Conservation (phyloP, 306 rosid genomes). For the Cercis canadensis region DNA sequence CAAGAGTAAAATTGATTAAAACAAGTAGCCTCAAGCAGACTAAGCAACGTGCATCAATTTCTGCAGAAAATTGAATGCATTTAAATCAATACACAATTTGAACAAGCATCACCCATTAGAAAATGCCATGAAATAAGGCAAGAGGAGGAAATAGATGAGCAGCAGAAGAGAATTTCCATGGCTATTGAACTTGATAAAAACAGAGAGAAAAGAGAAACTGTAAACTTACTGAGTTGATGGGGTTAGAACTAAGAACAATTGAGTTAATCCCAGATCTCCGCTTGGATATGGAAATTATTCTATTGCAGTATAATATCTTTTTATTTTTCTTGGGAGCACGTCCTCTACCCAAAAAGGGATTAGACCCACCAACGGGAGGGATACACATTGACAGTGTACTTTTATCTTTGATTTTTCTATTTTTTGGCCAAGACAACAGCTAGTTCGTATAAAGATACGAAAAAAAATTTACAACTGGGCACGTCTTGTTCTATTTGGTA, state of each 20-base stretch:
- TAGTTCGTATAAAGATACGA: too few relatives aligned
- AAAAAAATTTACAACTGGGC: too few relatives aligned
- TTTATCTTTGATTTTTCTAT: too few relatives aligned
- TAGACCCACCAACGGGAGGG: too few relatives aligned
- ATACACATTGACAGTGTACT: too few relatives aligned
- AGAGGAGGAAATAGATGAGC: neutral
- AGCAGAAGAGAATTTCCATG: constrained; percentile 22
- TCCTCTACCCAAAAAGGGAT: too few relatives aligned
- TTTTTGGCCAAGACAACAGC: too few relatives aligned
- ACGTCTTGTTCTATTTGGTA: too few relatives aligned
- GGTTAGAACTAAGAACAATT: neutral
- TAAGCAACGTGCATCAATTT: constrained; percentile 21
- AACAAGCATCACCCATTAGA: constrained; percentile 31
- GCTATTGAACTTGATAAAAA: neutral
- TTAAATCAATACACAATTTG: constrained; percentile 13
- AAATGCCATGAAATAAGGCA: neutral
- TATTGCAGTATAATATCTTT: neutral
- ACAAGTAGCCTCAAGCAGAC: constrained; percentile 7
- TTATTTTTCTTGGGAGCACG: neutral
- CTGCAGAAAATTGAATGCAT: constrained; percentile 24
- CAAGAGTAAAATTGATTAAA: neutral
- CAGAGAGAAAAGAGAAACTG: neutral
- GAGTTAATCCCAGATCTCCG: constrained; percentile 28
- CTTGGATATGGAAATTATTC: neutral
- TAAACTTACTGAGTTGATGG: neutral